Conservation (phyloP, 441 rosid genomes). For the Eruca vesicaria region DNA sequence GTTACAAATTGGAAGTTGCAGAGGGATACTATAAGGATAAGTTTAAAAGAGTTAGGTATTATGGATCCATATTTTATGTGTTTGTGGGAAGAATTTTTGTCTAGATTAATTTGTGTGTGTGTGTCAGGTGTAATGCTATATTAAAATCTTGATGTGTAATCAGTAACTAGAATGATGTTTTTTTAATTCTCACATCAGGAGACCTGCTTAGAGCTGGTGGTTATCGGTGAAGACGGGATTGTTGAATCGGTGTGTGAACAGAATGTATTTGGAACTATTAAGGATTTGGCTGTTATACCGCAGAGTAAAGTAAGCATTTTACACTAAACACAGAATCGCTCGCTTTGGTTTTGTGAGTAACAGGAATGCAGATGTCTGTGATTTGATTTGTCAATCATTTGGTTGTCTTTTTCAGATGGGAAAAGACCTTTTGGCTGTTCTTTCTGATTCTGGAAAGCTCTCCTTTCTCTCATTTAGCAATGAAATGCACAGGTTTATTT, state of each 20-base stretch:
- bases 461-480: slow-evolving; percentile 84
- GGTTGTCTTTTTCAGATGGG: slow-evolving; percentile 54
- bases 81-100: not conserved
- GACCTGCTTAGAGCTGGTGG: slow-evolving; percentile 89
- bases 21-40: not conserved
- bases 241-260: slow-evolving; percentile 83
- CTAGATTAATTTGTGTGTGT: not conserved
- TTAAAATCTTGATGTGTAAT: not conserved
- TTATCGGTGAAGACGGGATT: slow-evolving; percentile 75
- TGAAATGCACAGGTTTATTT: slow-evolving; percentile 91
- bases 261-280: slow-evolving; percentile 81
- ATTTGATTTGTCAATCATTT: slow-evolving; percentile 6
- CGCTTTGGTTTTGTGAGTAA: slow-evolving; percentile 16
- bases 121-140: not conserved
- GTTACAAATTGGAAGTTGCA: slow-evolving; percentile 2
- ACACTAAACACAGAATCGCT: not conserved
- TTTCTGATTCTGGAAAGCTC: slow-evolving; percentile 98
- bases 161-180: slow-evolving; percentile 25
- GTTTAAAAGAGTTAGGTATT: not conserved
- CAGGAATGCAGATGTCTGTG: no score
- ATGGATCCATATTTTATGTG: not conserved
- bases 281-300: slow-evolving; percentile 79
- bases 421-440: slow-evolving; percentile 81
- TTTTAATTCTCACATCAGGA: slow-evolving; percentile 50
- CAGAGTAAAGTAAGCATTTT: slow-evolving; percentile 60